Evolutionary conservation across 2,329 filamentous ascomycete species (phyloP), one percentile per base, ranked within the genome.

Genomic region (Pseudogymnoascus sp.): DNA sequence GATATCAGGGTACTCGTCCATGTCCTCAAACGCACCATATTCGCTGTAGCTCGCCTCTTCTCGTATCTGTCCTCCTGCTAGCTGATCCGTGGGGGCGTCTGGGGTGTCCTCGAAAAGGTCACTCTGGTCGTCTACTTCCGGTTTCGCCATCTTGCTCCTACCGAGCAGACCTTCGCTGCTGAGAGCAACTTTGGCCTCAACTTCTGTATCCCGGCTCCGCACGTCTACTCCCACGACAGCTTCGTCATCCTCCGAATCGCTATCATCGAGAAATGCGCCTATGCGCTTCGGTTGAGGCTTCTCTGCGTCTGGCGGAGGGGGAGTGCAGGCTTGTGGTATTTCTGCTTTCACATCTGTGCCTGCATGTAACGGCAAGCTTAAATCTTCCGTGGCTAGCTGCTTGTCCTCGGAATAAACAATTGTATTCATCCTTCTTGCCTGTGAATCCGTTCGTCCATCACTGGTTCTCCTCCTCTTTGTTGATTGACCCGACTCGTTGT

Each of bases 181-280:
- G 4, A 69, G 59, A 15, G 67, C 64, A 22, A 37, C 60, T 28
- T 67, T 65, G 2, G 61, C 63, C n/a, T 58, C 14, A 14, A 67
- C 28, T 41, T 66, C 66, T 43, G 7, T 53, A 22, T 47, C 20
- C 60, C 67, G 50, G 59, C 61, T 63, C 4, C 65, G 62, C 12
- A 60, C 22, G 20, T 37, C 73, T 14, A 68, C 68, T 61, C 70
- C 64, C 33, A 38, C 15, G 9, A 14, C 14, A 38, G 35, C 7
- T 30, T 60, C 57, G 3, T 77, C 76, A 15, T 74, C 73, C 53
- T 82, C 83, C 58, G 78, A 81, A 57, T 85, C 83, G 0, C 88
- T 90, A 63, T 91, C 87, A 62, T 88, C 82, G 39, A 91, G 70
- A 66, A 92, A 92, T 0, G 87, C 87, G 0, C 83, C 85, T 61